These are phyloP conservation scores for Aspergillus thermomutatus DNA, from an alignment of 2,329 filamentous ascomycete genomes.

Conservation along the genomic window DNA sequence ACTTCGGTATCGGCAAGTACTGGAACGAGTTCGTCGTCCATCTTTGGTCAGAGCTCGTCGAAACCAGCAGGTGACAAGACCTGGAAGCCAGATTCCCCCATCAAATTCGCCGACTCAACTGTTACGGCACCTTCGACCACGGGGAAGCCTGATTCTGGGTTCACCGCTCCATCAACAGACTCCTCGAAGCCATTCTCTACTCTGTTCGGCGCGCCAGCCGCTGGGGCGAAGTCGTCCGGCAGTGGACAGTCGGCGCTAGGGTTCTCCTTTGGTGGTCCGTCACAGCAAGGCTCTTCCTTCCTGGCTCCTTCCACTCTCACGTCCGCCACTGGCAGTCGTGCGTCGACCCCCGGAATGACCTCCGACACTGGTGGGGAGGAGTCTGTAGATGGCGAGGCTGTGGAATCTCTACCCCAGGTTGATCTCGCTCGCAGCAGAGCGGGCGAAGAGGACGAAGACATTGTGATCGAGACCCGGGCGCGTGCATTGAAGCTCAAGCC, in stretches of 20 bases:
- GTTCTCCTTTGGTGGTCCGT: constrained; percentile 40
- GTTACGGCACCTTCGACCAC: constrained; percentile 14
- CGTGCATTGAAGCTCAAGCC: constrained; percentile 63
- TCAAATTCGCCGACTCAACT: constrained; percentile 43
- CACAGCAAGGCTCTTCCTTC: constrained; percentile 17
- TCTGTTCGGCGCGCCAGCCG: constrained; percentile 26
- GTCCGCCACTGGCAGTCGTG: constrained; percentile 40
- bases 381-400: constrained; percentile 50
- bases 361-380: constrained; percentile 42
- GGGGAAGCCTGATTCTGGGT: constrained; percentile 26
- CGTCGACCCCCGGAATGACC: constrained; percentile 46
- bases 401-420: constrained; percentile 63
- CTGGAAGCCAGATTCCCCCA: constrained; percentile 47
- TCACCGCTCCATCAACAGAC: constrained; percentile 16
- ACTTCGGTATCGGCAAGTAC: constrained; percentile 21
- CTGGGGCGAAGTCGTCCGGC: constrained; percentile 16
- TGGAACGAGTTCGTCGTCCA: constrained; percentile 12
- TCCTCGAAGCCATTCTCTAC: constrained; percentile 27
- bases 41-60: constrained; percentile 11
- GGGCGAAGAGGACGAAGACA: constrained; percentile 69
- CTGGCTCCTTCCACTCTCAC: constrained; percentile 30
- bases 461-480: constrained; percentile 66
- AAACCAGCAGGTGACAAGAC: constrained; percentile 39
- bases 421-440: constrained; percentile 65
- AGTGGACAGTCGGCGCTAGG: constrained; percentile 25